These are phyloP conservation scores for Escallonia herrerae DNA, from an alignment of 129 eudicot species.

Conservation along the genomic window DNA sequence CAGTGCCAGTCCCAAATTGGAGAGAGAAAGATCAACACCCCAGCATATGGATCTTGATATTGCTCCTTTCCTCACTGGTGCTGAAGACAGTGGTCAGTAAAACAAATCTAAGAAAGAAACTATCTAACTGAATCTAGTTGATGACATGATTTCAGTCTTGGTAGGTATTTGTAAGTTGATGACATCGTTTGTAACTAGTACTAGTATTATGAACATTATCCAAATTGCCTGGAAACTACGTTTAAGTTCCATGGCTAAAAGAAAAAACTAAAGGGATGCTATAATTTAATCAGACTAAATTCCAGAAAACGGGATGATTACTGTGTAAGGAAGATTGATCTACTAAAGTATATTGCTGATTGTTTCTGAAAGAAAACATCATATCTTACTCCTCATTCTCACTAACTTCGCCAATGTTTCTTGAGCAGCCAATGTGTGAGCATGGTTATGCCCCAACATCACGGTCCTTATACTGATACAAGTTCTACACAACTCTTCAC, in stretches of 20 bases:
- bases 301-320: conserved; percentile 22
- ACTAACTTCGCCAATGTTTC: conserved; percentile 88
- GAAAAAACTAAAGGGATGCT: not conserved
- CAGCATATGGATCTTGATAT: too few relatives aligned
- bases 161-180: not conserved
- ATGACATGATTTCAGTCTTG: not conserved
- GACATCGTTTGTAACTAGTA: too few relatives aligned
- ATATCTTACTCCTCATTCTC: conserved; percentile 83
- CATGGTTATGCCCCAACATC: conserved; percentile 89
- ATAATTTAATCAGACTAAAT: not conserved
- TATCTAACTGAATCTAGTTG: not conserved
- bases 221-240: too few relatives aligned
- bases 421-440: conserved; percentile 87
- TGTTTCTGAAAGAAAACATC: conserved; percentile 5
- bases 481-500: conserved; percentile 81
- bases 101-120: too few relatives aligned
- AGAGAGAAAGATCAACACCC: too few relatives aligned
- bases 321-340: conserved; percentile 19
- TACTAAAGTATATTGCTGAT: too few relatives aligned
- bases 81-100: too few relatives aligned
- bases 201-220: too few relatives aligned
- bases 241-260: not conserved
- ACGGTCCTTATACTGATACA: conserved; percentile 92
- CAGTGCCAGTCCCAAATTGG: too few relatives aligned
- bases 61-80: too few relatives aligned